Evolutionary conservation across 1,284 basidiomycete genomes (phyloP).

Genomic region (Stygiomarasmius scandens): DNA sequence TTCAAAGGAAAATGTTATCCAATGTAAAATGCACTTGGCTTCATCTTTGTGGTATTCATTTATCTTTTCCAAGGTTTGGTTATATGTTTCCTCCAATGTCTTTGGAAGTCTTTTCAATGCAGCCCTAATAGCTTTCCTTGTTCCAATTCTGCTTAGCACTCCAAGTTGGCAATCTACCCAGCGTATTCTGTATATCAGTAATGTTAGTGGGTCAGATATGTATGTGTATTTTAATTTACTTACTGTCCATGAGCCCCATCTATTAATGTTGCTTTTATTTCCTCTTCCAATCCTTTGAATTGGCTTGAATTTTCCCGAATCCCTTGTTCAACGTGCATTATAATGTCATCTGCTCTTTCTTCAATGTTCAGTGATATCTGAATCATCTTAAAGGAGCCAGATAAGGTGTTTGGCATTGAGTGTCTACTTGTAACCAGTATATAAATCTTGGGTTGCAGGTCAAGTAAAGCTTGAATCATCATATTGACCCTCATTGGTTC

Average conservation of each 20-base stretch:
- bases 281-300: neutral
- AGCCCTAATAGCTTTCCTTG: neutral
- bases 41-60: neutral
- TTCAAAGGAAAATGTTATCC: neutral
- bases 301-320: neutral
- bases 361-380: too few relatives aligned
- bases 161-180: constrained; percentile 7
- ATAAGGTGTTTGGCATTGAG: too few relatives aligned
- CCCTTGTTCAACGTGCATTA: neutral
- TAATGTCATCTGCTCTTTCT: neutral
- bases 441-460: neutral
- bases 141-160: neutral
- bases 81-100: neutral
- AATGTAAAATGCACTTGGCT: neutral
- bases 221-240: neutral
- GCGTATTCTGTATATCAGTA: neutral
- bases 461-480: neutral
- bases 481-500: neutral
- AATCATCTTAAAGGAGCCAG: too few relatives aligned
- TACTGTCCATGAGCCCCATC: neutral
- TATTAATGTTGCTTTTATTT: neutral
- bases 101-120: constrained; percentile 3
- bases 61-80: neutral
- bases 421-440: neutral
- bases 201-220: neutral